Evolutionary conservation across 306 rosid genomes (phyloP), one percentile per base, ranked within the genome.

Genomic region (Senna siamea): DNA sequence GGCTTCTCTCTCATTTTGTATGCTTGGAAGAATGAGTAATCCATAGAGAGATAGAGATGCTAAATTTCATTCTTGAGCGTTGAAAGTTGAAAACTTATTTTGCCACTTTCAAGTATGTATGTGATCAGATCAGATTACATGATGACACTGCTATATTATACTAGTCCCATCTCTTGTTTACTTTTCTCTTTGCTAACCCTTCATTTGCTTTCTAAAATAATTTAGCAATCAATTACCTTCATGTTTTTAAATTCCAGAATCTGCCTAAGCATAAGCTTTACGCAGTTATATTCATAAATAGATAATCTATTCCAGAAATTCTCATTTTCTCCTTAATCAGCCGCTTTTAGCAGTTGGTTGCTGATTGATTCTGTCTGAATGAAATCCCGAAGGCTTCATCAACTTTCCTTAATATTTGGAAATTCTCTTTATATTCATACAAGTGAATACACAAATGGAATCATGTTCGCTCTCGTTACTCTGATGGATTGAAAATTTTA

Each of bases 1-100:
- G 93, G 93, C 15, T 93, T 93, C 85, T 89, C 98, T 34, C 86
- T 93, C 38, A 52, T 91, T 64, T 84, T 89, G 84, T 86, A 88
- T 85, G 97, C 94, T 76, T 91, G 98, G 98, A 91, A 82, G 87
- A 85, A 81, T 74, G 97, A 93, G 50, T 82, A 78, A 53, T 55
- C 32, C 14, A 72, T 9, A 37, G 19, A 60, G 46, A 35, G 67
- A 19, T 8, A 80, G 81, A 69, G 46, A 19, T 26, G 40, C 22
- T 76, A 18, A 20, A 9, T 72, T 47, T 58, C 46, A 40, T 66
- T 19, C 46, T 43, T 53, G 50, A 44, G 55, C 41, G 32, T 79
- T 68, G 2, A 57, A 37, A 37, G 8, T 37, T 37, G 40, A 37
- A 37, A 44, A 37, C 70, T 64, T 53, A 72, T 72, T 78, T 77